phyloP scores from a whole-genome alignment of 345 rosid genomes.

The Citrus sinensis region DNA sequence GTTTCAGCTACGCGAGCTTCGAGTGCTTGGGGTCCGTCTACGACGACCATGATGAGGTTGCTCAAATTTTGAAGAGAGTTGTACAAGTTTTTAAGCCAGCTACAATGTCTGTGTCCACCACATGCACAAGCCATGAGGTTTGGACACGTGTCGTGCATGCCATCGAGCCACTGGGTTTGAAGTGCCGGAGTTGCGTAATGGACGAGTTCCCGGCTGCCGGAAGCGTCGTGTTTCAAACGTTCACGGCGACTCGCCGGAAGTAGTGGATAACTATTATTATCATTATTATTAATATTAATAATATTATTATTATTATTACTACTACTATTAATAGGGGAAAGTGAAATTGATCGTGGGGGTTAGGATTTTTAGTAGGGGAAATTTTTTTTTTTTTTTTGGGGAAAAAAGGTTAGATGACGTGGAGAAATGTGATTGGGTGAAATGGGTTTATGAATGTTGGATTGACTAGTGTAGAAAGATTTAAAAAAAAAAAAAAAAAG shows the following conservation, averaged over 20 bases:
- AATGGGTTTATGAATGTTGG: slow-evolving; percentile 23
- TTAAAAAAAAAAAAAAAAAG: background rate
- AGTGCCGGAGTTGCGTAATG: slow-evolving; percentile 61
- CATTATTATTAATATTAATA: no score
- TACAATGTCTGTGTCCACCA: slow-evolving; percentile 63
- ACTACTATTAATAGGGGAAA: no score
- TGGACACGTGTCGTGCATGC: slow-evolving; percentile 63
- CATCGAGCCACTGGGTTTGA: slow-evolving; percentile 63
- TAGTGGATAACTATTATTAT: slow-evolving; percentile 20
- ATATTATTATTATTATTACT: no score
- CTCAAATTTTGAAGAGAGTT: slow-evolving; percentile 52
- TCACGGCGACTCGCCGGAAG: slow-evolving; percentile 60
- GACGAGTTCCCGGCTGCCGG: slow-evolving; percentile 81
- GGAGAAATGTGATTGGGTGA: slow-evolving; percentile 41
- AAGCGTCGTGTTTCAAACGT: slow-evolving; percentile 69
- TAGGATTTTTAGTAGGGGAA: slow-evolving; percentile 25
- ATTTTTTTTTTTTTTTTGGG: background rate
- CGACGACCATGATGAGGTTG: slow-evolving; percentile 51
- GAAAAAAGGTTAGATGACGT: slow-evolving; percentile 27
- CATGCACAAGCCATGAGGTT: slow-evolving; percentile 47
- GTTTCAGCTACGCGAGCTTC: slow-evolving; percentile 91
- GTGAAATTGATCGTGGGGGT: background rate
- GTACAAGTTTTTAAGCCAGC: slow-evolving; percentile 78
- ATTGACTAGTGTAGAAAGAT: slow-evolving; percentile 42
- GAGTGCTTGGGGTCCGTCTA: slow-evolving; percentile 71